Conservation (phyloP, 768 basidiomycete species). For the Russula emetica region DNA sequence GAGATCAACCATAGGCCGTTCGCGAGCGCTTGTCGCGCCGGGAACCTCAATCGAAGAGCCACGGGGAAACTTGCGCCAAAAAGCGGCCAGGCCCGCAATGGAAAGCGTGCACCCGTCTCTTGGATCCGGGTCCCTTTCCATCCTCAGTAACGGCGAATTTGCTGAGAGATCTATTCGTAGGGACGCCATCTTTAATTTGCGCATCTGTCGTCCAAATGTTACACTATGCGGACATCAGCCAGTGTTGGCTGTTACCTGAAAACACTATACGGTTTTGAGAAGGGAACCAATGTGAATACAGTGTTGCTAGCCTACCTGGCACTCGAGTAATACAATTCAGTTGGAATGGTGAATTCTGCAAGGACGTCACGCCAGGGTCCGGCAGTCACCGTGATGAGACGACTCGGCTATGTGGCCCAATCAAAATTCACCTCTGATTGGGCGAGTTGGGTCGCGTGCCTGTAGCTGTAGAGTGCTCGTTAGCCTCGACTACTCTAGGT, state of each 20-base stretch:
- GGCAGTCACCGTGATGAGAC: too few species aligned
- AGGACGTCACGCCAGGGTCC: too few species aligned
- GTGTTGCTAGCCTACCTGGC: not conserved
- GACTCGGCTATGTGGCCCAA: not conserved
- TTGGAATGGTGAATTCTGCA: not conserved
- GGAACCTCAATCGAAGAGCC: not conserved
- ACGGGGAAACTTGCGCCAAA: not conserved
- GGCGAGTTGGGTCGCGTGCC: too few species aligned
- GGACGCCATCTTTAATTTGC: not conserved
- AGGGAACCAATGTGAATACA: not conserved
- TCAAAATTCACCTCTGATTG: not conserved
- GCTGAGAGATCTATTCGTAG: not conserved
- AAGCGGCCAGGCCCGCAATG: not conserved
- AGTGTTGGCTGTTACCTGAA: not conserved
- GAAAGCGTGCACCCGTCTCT: not conserved
- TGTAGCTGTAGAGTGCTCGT: too few species aligned
- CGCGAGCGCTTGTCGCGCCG: constrained; percentile 3
- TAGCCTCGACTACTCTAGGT: too few species aligned
- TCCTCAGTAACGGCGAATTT: not conserved
- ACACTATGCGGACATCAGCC: not conserved
- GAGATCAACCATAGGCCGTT: constrained; percentile 1
- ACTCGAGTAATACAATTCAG: not conserved
- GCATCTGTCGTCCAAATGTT: not conserved
- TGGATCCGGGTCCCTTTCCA: not conserved
- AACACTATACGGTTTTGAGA: not conserved